phyloP scores from a whole-genome alignment of 345 rosid species.

The Arabidopsis thaliana region TAIR10.1 NC_003076.8:21507501-21508000 shows the following conservation, averaged over 20 bases:
- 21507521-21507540: neutral
- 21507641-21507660: neutral
- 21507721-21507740: neutral
- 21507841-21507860: neutral
- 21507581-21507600: constrained; percentile 20
- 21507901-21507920: neutral
- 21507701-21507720: constrained; percentile 19
- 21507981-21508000: constrained; percentile 34
- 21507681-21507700: constrained; percentile 34
- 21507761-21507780: constrained; percentile 12
- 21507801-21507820: constrained; percentile 36
- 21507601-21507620: constrained; percentile 39
- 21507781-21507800: constrained; percentile 19
- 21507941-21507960: constrained; percentile 15
- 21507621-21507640: constrained; percentile 17
- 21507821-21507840: constrained; percentile 11
- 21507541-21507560: constrained; percentile 37
- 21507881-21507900: neutral
- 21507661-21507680: constrained; percentile 14
- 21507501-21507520: constrained; percentile 18
- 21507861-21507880: constrained; percentile 34
- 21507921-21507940: neutral
- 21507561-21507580: constrained; percentile 26
- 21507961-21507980: neutral
- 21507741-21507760: constrained; percentile 24